A percentile compares a stretch with the other conserved stretches of the same genome.
Evolutionary conservation across 768 basidiomycete genomes (phyloP).

Genomic region (Lactarius quietus): DNA sequence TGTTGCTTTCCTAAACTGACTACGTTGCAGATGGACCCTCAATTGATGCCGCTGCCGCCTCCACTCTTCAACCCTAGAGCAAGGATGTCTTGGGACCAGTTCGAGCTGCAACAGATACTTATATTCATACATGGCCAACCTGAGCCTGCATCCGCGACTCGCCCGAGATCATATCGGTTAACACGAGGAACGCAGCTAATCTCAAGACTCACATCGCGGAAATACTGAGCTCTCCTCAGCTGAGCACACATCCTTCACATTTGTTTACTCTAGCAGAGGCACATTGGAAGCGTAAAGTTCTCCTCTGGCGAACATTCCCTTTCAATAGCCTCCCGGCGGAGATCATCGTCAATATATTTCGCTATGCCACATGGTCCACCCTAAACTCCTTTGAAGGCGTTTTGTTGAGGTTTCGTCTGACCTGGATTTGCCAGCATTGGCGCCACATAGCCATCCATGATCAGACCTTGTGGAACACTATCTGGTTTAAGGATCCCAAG

Average conservation of each 20-base stretch:
- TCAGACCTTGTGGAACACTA: constrained; percentile 41
- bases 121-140: constrained; percentile 7
- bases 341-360: constrained; percentile 63
- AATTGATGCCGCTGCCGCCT: neutral
- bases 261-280: constrained; percentile 2
- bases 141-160: constrained; percentile 12
- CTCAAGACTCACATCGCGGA: constrained; percentile 13
- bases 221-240: neutral
- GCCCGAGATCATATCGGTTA: neutral
- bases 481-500: constrained; percentile 57
- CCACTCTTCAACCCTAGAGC: neutral
- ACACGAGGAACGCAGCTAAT: neutral
- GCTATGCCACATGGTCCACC: constrained; percentile 49
- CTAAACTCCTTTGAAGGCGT: constrained; percentile 31
- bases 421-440: constrained; percentile 50
- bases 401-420: constrained; percentile 44
- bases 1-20: neutral
- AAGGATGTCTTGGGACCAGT: constrained; percentile 1
- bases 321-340: constrained; percentile 62
- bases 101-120: constrained; percentile 3
- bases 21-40: constrained; percentile 3
- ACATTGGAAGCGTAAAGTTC: constrained; percentile 23
- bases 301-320: constrained; percentile 45
- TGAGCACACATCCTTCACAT: neutral
- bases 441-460: constrained; percentile 29